Evolutionary conservation across 257 asterid genomes (phyloP), one percentile per base, ranked within the genome.

Genomic region (Petrea volubilis): DNA sequence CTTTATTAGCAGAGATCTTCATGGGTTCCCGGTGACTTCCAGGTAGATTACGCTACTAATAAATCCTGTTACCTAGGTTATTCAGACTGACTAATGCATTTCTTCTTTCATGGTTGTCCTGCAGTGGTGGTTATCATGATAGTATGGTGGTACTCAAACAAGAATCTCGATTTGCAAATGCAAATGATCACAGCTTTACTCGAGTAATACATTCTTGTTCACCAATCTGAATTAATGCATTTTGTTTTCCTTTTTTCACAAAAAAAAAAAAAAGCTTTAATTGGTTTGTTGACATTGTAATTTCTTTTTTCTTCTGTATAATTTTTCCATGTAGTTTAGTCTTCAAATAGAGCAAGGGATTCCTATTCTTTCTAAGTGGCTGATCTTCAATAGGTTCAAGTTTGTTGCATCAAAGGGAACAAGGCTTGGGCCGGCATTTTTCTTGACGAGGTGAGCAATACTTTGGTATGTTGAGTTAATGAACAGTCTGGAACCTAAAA

Each of bases 281-380:
- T 20, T 72, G 17, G 57, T 47, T 27, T 33, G 7, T 67, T 68
- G 60, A 28, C 70, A 18, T 64, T 49, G 40, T 83, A 38, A 78
- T 68, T 23, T 20, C 36, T 71, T 11, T 25, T 20, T 9, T 31
- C 21, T 29, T 77, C 61, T 44, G 73, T 20, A 44, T 74, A 57
- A 60, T 18, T 68, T 72, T 64, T 77, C 59, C 64, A 65, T 87
- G 81, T 88, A 94, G 98, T 86, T 91, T 84, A 90, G 82, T 76
- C 81, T 94, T 81, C 97, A 88, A 84, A 89, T 94, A 72, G 99
- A 94, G 70, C 99, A 94, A 85, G 99, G 99, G 70, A 79, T 94
- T 74, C 98, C 99, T 61, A 86, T 94, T 83, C 87, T 88, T 70
- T 88, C 96, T 20, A 88, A 88, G 82, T 91, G 98, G 99, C 80